A percentile compares a stretch with the other conserved stretches of the same genome.
These are phyloP conservation scores for Kwoniella sp. DNA, from an alignment of 768 basidiomycete genomes.

Conservation along the genomic window DNA sequence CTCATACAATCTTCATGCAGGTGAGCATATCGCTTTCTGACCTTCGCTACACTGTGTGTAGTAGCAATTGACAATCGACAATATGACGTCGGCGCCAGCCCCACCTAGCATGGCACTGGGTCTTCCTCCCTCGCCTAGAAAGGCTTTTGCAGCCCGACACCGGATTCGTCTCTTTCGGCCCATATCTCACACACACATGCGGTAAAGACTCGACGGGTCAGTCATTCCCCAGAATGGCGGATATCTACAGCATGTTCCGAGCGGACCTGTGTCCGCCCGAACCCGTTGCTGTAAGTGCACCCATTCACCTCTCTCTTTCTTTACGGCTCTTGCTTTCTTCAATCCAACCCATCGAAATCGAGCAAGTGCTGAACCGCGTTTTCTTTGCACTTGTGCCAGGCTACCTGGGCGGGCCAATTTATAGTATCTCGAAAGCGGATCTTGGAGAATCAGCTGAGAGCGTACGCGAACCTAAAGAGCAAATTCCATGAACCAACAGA, in stretches of 20 bases:
- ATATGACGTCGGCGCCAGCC: constrained; percentile 26
- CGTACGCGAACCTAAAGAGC: constrained; percentile 39
- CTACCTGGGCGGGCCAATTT: constrained; percentile 55
- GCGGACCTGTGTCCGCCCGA: constrained; percentile 45
- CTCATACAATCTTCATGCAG: constrained; percentile 54
- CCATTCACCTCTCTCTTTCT: constrained; percentile 22
- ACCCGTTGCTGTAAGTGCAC: constrained; percentile 27
- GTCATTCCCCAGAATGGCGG: constrained; percentile 44
- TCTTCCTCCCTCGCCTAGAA: constrained; percentile 43
- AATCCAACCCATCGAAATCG: no score
- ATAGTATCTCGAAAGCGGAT: constrained; percentile 48
- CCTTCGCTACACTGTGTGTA: neutral
- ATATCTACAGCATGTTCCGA: constrained; percentile 52
- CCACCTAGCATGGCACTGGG: constrained; percentile 53
- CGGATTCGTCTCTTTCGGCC: constrained; percentile 54
- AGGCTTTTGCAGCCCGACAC: constrained; percentile 28
- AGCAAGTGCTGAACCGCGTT: no score
- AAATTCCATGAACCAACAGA: constrained; percentile 43
- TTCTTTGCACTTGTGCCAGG: constrained; percentile 21
- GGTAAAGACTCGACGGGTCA: constrained; percentile 45
- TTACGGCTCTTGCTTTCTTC: no score
- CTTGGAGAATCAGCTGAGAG: constrained; percentile 30
- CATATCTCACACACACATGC: constrained; percentile 41
- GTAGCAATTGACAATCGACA: neutral
- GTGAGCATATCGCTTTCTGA: constrained; percentile 5